Percentiles rank a stretch among this genome's conserved stretches.
phyloP scores from a whole-genome alignment of 805 yeast species.

The Pichia rugopelliculosa region DNA sequence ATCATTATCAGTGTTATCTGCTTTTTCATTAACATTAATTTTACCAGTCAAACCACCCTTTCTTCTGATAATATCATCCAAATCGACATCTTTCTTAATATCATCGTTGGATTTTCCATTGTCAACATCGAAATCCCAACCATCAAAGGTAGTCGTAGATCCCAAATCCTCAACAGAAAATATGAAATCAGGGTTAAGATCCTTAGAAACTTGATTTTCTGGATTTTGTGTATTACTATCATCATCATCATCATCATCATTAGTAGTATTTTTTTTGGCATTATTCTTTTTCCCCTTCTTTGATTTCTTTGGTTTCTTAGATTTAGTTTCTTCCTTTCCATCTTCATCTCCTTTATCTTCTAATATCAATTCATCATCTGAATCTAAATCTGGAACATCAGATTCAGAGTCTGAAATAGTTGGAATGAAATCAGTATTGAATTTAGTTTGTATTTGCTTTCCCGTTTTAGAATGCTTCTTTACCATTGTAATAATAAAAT shows the following conservation, averaged over 20 bases:
- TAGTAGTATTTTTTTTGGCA: slow-evolving; percentile 9
- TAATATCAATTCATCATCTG: slow-evolving; percentile 25
- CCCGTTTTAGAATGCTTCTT: not conserved
- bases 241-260: slow-evolving; percentile 12
- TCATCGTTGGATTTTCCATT: slow-evolving; percentile 11
- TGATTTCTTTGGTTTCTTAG: not conserved
- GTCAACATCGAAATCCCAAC: slow-evolving; percentile 77
- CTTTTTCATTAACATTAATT: slow-evolving; percentile 27
- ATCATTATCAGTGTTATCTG: slow-evolving; percentile 30
- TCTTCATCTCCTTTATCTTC: slow-evolving; percentile 14
- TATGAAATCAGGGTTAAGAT: slow-evolving; percentile 64
- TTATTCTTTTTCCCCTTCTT: slow-evolving; percentile 1
- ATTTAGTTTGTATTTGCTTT: not conserved
- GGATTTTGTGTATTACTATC: slow-evolving; percentile 29
- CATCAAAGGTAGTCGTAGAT: slow-evolving; percentile 42
- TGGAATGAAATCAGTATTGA: slow-evolving; percentile 48
- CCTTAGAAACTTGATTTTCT: slow-evolving; percentile 39
- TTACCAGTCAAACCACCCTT: slow-evolving; percentile 57
- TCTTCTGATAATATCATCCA: slow-evolving; percentile 79
- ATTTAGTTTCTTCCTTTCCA: slow-evolving; percentile 10
- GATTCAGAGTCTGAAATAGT: slow-evolving; percentile 76
- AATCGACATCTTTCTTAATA: slow-evolving; percentile 59
- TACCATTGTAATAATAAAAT: not conserved
- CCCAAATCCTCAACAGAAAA: slow-evolving; percentile 47
- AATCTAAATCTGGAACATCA: slow-evolving; percentile 39